Conservation (phyloP, 768 basidiomycete genomes). For the Amanita muscaria region DNA sequence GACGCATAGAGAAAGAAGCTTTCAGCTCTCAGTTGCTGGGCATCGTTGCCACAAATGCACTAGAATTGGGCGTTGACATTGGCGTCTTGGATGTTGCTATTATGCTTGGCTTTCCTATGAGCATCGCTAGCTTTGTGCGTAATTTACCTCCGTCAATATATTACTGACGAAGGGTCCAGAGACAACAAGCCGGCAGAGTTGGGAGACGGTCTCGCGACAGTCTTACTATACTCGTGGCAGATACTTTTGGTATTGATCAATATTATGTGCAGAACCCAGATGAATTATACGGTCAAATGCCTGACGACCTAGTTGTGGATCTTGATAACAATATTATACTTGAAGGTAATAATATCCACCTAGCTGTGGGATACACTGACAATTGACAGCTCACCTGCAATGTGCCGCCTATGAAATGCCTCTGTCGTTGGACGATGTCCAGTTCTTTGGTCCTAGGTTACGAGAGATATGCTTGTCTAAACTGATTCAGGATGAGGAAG, state of each 20-base stretch:
- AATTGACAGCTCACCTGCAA: constrained; percentile 58
- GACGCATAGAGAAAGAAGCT: constrained; percentile 78
- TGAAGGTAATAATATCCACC: constrained; percentile 40
- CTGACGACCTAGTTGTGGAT: constrained; percentile 62
- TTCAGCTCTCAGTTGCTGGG: constrained; percentile 80
- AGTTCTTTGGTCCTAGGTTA: constrained; percentile 64
- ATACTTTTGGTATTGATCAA: constrained; percentile 60
- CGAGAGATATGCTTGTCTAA: constrained; percentile 50
- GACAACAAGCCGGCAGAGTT: constrained; percentile 85
- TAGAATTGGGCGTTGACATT: constrained; percentile 89
- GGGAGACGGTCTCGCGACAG: constrained; percentile 77
- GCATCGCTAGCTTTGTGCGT: constrained; percentile 72
- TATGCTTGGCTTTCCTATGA: constrained; percentile 78
- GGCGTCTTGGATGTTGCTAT: constrained; percentile 84
- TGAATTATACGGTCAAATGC: constrained; percentile 54
- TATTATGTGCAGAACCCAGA: constrained; percentile 65
- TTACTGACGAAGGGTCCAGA: constrained; percentile 29
- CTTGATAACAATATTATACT: constrained; percentile 65
- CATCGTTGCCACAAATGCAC: constrained; percentile 82
- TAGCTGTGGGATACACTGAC: background rate
- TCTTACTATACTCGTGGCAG: constrained; percentile 65
- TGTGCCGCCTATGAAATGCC: constrained; percentile 88
- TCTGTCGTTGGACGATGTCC: constrained; percentile 49
- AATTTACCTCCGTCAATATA: background rate
- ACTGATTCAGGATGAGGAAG: constrained; percentile 64